A percentile compares a stretch with the other conserved stretches of the same genome.
phyloP scores from a whole-genome alignment of 176 grass and related monocot genomes.

The Panicum miliaceum region DNA sequence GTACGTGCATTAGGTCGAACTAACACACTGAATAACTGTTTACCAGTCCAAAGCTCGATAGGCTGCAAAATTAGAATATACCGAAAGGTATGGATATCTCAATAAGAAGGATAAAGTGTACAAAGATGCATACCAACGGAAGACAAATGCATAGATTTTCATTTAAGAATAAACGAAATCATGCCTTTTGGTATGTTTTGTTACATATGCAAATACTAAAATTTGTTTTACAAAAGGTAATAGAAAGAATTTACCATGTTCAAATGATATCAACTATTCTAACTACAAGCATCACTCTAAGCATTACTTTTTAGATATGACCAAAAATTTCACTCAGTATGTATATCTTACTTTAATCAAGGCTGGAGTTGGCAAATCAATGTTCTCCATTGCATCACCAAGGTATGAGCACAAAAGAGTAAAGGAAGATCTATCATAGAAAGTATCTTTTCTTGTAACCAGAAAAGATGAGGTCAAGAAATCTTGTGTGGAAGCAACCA shows the following conservation, averaged over 20 bases:
- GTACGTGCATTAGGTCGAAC: constrained; percentile 86
- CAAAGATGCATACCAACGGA: constrained; percentile 19
- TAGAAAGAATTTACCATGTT: constrained; percentile 1
- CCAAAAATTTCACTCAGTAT: neutral
- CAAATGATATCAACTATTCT: constrained; percentile 2
- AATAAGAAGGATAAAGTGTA: constrained; percentile 36
- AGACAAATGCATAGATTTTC: constrained; percentile 6
- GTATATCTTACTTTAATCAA: constrained; percentile 73
- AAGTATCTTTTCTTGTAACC: constrained; percentile 92
- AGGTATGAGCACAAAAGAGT: constrained; percentile 95
- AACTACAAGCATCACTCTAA: constrained; percentile 18
- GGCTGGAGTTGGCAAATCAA: constrained; percentile 92
- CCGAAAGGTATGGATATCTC: constrained; percentile 16
- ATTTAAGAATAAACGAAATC: constrained; percentile 21
- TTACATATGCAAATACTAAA: constrained; percentile 18
- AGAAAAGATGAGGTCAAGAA: constrained; percentile 98
- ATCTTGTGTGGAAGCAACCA: constrained; percentile 97
- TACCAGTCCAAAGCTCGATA: constrained; percentile 96
- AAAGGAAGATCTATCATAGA: constrained; percentile 82
- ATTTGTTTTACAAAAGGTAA: constrained; percentile 19
- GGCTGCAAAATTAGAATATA: constrained; percentile 64
- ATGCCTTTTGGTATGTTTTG: constrained; percentile 6
- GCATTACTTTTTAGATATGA: constrained; percentile 15
- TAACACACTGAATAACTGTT: constrained; percentile 92
- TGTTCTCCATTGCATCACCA: constrained; percentile 87